A percentile compares a stretch with the other conserved stretches of the same genome.
These are phyloP conservation scores for Leishmania major DNA, from an alignment of 208 protist species.

Conservation along the genomic window DNA sequence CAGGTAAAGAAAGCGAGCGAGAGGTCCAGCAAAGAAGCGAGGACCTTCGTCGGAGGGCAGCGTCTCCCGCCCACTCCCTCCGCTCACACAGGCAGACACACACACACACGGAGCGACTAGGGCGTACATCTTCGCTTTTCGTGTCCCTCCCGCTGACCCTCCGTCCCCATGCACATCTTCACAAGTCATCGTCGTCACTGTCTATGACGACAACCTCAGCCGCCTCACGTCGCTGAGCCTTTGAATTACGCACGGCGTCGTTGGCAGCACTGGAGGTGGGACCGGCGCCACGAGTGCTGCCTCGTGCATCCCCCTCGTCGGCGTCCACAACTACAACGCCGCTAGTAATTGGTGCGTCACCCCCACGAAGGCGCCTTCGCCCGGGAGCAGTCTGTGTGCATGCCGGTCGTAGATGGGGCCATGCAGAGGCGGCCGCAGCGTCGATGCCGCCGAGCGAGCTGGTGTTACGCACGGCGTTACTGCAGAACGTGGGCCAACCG, in stretches of 20 bases:
- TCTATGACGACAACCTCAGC: conserved; percentile 7
- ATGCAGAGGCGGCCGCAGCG: neutral
- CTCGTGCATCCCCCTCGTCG: neutral
- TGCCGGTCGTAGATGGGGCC: neutral
- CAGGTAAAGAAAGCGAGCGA: too few relatives aligned
- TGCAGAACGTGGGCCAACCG: neutral
- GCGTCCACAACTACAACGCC: conserved; percentile 10
- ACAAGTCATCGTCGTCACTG: conserved; percentile 10
- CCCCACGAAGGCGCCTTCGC: conserved; percentile 1
- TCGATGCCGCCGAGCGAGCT: neutral
- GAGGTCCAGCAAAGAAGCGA: too few relatives aligned
- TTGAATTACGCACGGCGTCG: neutral
- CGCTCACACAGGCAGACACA: neutral
- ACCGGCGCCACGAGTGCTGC: neutral
- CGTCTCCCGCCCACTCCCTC: neutral
- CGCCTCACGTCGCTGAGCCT: neutral
- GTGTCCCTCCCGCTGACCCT: neutral
- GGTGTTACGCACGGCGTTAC: neutral
- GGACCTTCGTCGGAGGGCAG: neutral
- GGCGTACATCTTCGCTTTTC: neutral
- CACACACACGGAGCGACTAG: neutral
- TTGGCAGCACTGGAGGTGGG: neutral
- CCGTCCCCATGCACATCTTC: neutral
- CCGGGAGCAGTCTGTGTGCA: neutral
- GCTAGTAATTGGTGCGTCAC: neutral